phyloP scores from a whole-genome alignment of 805 yeast species.

The Kuraishia borneana region DNA sequence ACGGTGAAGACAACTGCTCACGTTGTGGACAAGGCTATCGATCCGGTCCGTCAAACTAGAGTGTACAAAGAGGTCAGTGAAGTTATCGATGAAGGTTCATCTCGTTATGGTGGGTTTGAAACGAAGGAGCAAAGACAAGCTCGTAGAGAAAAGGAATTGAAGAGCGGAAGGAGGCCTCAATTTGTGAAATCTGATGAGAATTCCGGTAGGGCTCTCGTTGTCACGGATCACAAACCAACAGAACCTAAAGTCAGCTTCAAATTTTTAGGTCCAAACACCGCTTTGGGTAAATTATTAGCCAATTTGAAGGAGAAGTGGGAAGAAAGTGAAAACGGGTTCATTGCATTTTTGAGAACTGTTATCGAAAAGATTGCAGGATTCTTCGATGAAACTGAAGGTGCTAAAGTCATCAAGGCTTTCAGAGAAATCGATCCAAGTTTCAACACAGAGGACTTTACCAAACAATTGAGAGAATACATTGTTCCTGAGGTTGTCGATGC shows the following conservation, averaged over 20 bases:
- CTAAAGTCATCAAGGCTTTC: conserved; percentile 80
- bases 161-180: conserved; percentile 47
- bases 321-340: conserved; percentile 87
- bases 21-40: conserved; percentile 74
- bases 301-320: conserved; percentile 69
- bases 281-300: conserved; percentile 54
- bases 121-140: conserved; percentile 68
- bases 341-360: conserved; percentile 70
- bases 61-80: conserved; percentile 82
- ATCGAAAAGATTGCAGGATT: conserved; percentile 74
- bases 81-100: conserved; percentile 85
- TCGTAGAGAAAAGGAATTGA: conserved; percentile 56
- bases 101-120: conserved; percentile 87
- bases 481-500: conserved; percentile 95
- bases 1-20: conserved; percentile 80
- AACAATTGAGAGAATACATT: conserved; percentile 80
- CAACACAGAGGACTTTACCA: conserved; percentile 65
- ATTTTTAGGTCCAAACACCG: conserved; percentile 52
- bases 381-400: conserved; percentile 94
- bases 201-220: conserved; percentile 74
- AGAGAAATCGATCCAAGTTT: conserved; percentile 85
- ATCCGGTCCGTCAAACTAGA: conserved; percentile 87
- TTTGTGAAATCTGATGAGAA: conserved; percentile 69
- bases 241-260: conserved; percentile 58
- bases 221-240: conserved; percentile 71